Evolutionary conservation across 176 grass and related monocot genomes (phyloP), one percentile per base, ranked within the genome.

Genomic region (Melocanna baccifera): DNA sequence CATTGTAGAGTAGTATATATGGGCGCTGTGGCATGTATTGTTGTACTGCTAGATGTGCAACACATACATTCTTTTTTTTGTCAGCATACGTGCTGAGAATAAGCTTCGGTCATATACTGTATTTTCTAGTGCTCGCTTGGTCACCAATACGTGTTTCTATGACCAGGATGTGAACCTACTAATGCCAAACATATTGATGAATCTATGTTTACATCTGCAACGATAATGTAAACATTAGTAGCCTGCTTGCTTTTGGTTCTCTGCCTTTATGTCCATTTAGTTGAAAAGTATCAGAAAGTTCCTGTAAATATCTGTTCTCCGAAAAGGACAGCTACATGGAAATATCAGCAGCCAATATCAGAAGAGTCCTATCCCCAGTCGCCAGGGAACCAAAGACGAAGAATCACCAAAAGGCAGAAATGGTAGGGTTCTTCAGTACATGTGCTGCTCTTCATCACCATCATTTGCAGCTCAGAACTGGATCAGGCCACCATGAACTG

Each of bases 301-400:
- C 43, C 34, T 81, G 71, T 37, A 77, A 80, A 89, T 86, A 89
- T 89, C 70, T 86, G 22, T 25, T 23, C 26, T 78, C 59, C 82
- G 88, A 85, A 76, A 79, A 66, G 13, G 78, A 80, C 77, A 86
- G 61, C 32, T 67, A 67, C 58, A 53, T 86, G 34, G 66, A 91
- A 50, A 86, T 89, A 81, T 88, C 61, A 76, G 62, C 41, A 76
- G 53, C 69, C 88, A 90, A 85, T 93, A 79, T 90, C 77, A 32
- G 11, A 15, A 77, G 16, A 74, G 72, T 32, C 48, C 19, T 76
- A 69, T 91, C 57, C 65, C 40, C 69, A 80, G 55, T 45, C 41
- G 50, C 25, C 22, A 23, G 6, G 40, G 39, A 87, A 32, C 63
- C 59, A 55, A 67, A 83, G 58, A 67, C 59, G 63, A 75, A 79